A percentile compares a stretch with the other conserved stretches of the same genome.
phyloP scores from a whole-genome alignment of 2,329 filamentous ascomycete genomes.

The Beauveria rudraprayagi region DNA sequence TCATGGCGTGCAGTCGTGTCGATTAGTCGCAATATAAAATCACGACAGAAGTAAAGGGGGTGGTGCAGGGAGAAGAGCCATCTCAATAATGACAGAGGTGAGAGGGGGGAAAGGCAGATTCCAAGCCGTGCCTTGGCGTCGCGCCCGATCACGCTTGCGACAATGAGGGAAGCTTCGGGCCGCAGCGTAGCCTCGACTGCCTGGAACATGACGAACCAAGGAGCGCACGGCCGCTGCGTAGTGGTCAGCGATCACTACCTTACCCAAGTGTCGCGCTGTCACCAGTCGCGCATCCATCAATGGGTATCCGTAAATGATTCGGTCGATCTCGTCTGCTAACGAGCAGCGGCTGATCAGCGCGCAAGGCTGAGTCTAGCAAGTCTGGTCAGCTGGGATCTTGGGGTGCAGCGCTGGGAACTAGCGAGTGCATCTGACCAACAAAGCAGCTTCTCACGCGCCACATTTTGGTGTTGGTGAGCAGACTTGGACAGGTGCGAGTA shows the following conservation, averaged over 20 bases:
- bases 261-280: background rate
- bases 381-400: slow-evolving; percentile 5
- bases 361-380: slow-evolving; percentile 9
- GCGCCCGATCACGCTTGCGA: background rate
- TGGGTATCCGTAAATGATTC: background rate
- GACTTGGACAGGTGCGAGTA: background rate
- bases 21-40: background rate
- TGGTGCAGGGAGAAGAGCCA: background rate
- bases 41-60: background rate
- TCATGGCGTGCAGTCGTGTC: slow-evolving; percentile 18
- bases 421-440: slow-evolving; percentile 8
- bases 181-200: background rate
- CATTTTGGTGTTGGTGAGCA: background rate
- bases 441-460: slow-evolving; percentile 8
- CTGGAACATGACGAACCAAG: background rate
- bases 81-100: background rate
- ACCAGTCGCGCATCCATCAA: no score
- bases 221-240: background rate
- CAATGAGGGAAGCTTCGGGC: background rate
- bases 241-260: background rate
- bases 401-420: background rate
- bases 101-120: background rate
- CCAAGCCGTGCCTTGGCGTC: background rate
- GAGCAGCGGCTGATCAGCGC: slow-evolving; percentile 3
- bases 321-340: background rate